Evolutionary conservation across 306 rosid genomes (phyloP).

Genomic region (Castanea mollissima): DNA sequence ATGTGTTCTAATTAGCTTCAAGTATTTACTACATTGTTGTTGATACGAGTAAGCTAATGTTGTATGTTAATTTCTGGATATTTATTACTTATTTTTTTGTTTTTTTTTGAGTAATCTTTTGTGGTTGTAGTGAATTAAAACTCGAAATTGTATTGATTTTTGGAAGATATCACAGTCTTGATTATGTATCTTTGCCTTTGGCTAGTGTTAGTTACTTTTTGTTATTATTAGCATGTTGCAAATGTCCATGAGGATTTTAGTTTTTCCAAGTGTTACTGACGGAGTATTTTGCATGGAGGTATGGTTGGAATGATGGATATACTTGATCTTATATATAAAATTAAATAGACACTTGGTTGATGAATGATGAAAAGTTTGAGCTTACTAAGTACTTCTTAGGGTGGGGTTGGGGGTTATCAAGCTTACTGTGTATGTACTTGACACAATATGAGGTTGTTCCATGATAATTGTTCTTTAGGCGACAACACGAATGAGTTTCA

Average conservation of each 20-base stretch:
- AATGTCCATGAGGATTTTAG: not conserved
- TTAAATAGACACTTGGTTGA: not conserved
- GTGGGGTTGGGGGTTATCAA: too few relatives aligned
- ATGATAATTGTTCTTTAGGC: too few relatives aligned
- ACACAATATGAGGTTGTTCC: not conserved
- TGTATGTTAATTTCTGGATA: not conserved
- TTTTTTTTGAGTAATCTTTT: not conserved
- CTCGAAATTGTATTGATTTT: not conserved
- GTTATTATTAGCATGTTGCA: too few relatives aligned
- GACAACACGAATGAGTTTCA: too few relatives aligned
- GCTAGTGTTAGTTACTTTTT: not conserved
- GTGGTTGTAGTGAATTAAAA: not conserved
- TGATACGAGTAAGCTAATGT: not conserved
- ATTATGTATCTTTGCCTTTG: not conserved
- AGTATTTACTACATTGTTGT: not conserved
- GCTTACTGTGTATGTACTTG: not conserved
- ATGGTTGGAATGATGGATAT: too few relatives aligned
- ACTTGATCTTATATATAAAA: too few relatives aligned
- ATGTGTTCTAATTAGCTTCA: conserved; percentile 10
- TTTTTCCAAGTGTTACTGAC: not conserved
- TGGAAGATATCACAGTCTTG: not conserved
- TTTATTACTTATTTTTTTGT: not conserved
- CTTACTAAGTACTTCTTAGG: not conserved
- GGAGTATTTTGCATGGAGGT: not conserved
- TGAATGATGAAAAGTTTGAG: not conserved